These are phyloP conservation scores for Cystobasidium sp. DNA, from an alignment of 1,284 basidiomycete genomes.

Conservation along the genomic window DNA sequence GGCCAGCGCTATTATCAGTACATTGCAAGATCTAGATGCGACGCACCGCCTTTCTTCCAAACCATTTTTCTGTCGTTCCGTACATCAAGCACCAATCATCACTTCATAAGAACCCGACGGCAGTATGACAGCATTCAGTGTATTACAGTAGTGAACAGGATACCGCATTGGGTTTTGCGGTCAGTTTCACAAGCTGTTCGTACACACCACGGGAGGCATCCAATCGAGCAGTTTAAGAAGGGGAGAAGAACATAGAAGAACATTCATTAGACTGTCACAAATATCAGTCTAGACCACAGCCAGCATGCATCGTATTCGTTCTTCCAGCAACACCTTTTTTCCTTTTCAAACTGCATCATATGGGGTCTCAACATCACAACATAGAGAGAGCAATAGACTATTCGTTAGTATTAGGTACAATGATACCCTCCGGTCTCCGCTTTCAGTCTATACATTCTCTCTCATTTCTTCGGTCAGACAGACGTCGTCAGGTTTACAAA, in stretches of 20 bases:
- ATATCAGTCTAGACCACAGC: background rate
- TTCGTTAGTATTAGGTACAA: background rate
- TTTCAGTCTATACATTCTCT: slow-evolving; percentile 5
- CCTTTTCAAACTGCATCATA: background rate
- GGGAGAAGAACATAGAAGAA: slow-evolving; percentile 10
- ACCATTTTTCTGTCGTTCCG: slow-evolving; percentile 4
- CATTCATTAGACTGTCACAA: background rate
- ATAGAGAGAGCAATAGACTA: background rate
- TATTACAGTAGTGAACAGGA: background rate
- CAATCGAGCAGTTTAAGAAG: background rate
- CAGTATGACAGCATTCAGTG: background rate
- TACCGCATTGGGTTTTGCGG: background rate
- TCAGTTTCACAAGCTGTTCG: background rate
- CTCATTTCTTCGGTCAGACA: slow-evolving; percentile 8
- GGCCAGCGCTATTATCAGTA: slow-evolving; percentile 19
- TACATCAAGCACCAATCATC: slow-evolving; percentile 11
- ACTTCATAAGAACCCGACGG: slow-evolving; percentile 7
- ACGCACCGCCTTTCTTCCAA: background rate
- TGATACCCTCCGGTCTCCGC: background rate
- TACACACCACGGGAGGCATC: background rate
- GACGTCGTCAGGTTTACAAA: slow-evolving; percentile 4
- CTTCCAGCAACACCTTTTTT: slow-evolving; percentile 5
- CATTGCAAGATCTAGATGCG: slow-evolving; percentile 14
- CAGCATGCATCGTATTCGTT: slow-evolving; percentile 3
- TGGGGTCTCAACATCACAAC: background rate